Conservation (phyloP, 306 rosid species). For the Lathyrus aphaca region DNA sequence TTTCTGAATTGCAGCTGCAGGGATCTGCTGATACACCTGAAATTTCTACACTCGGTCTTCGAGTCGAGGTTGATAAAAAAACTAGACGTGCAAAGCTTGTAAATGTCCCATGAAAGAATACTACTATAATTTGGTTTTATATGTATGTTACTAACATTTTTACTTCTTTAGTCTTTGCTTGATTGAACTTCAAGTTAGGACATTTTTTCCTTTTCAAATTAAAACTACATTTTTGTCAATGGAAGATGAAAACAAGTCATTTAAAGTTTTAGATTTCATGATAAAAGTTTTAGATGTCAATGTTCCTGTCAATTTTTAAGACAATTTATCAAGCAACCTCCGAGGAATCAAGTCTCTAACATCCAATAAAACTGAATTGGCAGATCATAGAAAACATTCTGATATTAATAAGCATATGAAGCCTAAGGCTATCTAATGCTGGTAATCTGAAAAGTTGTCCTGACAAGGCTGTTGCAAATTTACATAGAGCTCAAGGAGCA, state of each 20-base stretch:
- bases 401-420: too few relatives aligned
- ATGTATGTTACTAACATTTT: too few relatives aligned
- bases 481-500: conserved; percentile 61
- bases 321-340: neutral
- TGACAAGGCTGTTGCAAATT: conserved; percentile 39
- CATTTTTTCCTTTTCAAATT: too few relatives aligned
- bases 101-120: conserved; percentile 45
- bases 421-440: too few relatives aligned
- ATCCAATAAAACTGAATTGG: too few relatives aligned
- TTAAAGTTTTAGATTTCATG: neutral
- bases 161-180: too few relatives aligned
- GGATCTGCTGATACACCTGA: conserved; percentile 70
- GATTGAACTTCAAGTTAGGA: too few relatives aligned
- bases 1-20: conserved; percentile 72
- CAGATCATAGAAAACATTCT: too few relatives aligned
- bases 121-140: neutral
- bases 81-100: conserved; percentile 75
- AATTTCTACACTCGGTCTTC: conserved; percentile 68
- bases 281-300: neutral
- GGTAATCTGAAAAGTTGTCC: conserved; percentile 2
- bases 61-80: conserved; percentile 67
- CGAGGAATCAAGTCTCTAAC: too few relatives aligned
- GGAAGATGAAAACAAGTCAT: too few relatives aligned
- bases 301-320: neutral
- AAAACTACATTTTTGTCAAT: too few relatives aligned